Conservation (phyloP, 345 rosid genomes). For the Syzygium aromaticum region DNA sequence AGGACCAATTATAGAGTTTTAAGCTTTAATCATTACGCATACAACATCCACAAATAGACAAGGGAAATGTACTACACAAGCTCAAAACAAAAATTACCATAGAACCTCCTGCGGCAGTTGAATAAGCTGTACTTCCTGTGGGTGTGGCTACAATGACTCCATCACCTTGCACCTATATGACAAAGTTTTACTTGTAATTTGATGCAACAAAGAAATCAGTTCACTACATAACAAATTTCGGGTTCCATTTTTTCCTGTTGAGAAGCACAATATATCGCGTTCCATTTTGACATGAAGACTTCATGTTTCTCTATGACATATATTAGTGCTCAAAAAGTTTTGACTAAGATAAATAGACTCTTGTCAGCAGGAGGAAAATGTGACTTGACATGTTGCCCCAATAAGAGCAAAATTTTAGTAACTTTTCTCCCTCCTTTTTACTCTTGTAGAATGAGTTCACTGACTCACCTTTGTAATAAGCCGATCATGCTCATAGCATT, state of each 20-base stretch:
- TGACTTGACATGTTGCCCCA: neutral
- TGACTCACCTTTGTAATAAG: conserved; percentile 85
- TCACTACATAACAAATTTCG: neutral
- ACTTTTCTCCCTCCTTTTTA: neutral
- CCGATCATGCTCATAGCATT: conserved; percentile 92
- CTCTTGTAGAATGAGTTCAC: neutral
- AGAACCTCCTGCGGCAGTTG: conserved; percentile 99
- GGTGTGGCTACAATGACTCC: conserved; percentile 99
- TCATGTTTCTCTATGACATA: neutral
- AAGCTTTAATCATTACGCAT: neutral
- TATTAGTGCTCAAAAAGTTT: neutral
- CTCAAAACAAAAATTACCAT: conserved; percentile 39
- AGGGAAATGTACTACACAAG: neutral
- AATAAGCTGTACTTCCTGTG: conserved; percentile 97
- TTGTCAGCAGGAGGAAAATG: neutral
- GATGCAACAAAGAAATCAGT: neutral
- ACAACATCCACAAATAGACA: neutral
- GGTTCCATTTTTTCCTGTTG: neutral
- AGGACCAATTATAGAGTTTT: neutral
- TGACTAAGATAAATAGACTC: neutral
- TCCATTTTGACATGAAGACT: neutral
- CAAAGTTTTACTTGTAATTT: neutral
- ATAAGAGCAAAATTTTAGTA: neutral
- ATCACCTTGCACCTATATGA: conserved; percentile 90
- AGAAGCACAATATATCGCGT: neutral